phyloP scores from a whole-genome alignment of 1,139 yeast genomes.

The Geotrichum candidum region DNA sequence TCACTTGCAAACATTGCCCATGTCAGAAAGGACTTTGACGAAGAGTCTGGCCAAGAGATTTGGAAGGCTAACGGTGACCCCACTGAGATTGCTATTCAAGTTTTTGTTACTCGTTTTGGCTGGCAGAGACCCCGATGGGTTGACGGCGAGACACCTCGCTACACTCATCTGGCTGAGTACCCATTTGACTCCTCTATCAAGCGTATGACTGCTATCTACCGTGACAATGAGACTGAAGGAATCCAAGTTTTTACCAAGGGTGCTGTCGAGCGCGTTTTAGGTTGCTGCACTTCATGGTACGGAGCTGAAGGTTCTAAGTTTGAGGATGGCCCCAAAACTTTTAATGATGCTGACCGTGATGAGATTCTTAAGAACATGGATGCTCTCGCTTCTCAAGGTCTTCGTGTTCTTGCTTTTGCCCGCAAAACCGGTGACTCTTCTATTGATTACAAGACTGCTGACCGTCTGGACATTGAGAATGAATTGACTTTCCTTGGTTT shows the following conservation, averaged over 20 bases:
- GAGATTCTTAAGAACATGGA: slow-evolving; percentile 54
- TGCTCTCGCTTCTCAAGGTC: slow-evolving; percentile 59
- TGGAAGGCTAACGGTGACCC: slow-evolving; percentile 86
- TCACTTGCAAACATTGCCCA: slow-evolving; percentile 70
- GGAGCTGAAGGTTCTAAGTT: slow-evolving; percentile 13
- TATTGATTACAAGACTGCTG: slow-evolving; percentile 29
- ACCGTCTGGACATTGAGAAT: slow-evolving; percentile 51
- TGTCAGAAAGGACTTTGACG: slow-evolving; percentile 40
- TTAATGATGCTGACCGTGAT: slow-evolving; percentile 42
- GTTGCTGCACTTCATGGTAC: slow-evolving; percentile 51
- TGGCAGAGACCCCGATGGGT: slow-evolving; percentile 43
- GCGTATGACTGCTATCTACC: slow-evolving; percentile 63
- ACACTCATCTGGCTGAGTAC: slow-evolving; percentile 52
- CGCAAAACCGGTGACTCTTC: slow-evolving; percentile 17
- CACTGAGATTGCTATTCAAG: slow-evolving; percentile 78
- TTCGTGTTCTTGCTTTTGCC: slow-evolving; percentile 72
- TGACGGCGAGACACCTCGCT: slow-evolving; percentile 31
- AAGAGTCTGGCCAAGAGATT: slow-evolving; percentile 33
- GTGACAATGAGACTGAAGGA: slow-evolving; percentile 33
- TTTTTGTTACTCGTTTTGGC: slow-evolving; percentile 55
- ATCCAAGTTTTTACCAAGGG: slow-evolving; percentile 59
- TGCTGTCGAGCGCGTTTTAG: slow-evolving; percentile 68
- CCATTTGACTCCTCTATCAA: slow-evolving; percentile 77
- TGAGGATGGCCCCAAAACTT: slow-evolving; percentile 20
- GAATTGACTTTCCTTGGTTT: slow-evolving; percentile 58